Base-by-base conservation (phyloP, 75 land plant genomes). In the Chamaecyparis obtusa region DNA sequence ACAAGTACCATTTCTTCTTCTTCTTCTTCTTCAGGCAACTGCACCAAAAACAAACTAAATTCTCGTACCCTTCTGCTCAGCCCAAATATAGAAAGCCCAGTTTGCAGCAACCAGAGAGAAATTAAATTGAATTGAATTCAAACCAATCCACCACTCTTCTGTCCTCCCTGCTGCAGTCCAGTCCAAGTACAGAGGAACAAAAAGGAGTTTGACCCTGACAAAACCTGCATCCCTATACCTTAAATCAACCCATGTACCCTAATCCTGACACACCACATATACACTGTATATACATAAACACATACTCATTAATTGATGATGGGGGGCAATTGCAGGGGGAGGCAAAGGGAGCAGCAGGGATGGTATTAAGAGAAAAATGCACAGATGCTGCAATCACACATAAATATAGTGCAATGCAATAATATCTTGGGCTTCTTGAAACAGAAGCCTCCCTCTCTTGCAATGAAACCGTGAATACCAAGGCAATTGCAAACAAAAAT, bases 201-300 rank as follows among this genome's bases (percentile, higher is more conserved):
- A 33, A 74, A 2, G 76, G 76, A 74, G 76, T 74, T 74, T 74
- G 76, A 74, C 76, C 76, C 76, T 74, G 76, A 74, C 76, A 14
- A 74, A 3, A 11, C 33, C 16, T 74, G 37, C 76, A 72, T 9
- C 41, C 41, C 41, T 39, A 32, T 60, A 21, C 2, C 67, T 64
- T 27, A 64, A 64, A 27, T 49, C 69, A 24, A 64, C n/a, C 69
- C 30, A 21, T 19, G 69, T 64, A 24, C 69, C 69, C 69, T 64
- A 64, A 24, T 24, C 69, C 69, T 64, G 69, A 24, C n/a, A 24
- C n/a, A 60, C 0, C 67, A 60, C 6, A 44, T 60, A 60, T 5
- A 3, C n/a, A 64, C 69, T 64, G 69, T 64, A 5, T 64, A 64
- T 64, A 24, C 41, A 21, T 64, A 39, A 39, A 39, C 46, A 44